Percentiles rank a stretch among this genome's conserved stretches.
These are phyloP conservation scores for Saccharomycopsis phalli DNA, from an alignment of 1,139 yeast species.

Conservation along the genomic window DNA sequence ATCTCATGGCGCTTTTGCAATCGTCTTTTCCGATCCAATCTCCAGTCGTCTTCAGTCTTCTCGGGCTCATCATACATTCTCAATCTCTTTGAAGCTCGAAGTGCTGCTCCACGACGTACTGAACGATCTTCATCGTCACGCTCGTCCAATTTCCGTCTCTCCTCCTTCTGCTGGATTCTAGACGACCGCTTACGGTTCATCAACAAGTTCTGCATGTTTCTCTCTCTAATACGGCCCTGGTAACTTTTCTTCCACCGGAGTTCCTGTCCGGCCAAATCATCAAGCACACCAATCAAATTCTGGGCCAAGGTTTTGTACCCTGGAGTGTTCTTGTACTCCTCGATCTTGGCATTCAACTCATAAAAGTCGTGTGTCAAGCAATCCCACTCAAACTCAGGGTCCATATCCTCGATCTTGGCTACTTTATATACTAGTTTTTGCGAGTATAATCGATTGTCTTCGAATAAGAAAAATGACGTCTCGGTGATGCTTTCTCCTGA, in stretches of 20 bases:
- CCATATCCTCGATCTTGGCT: conserved; percentile 23
- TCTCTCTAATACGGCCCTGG: conserved; percentile 38
- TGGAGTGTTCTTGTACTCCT: conserved; percentile 18
- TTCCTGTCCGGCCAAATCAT: conserved; percentile 27
- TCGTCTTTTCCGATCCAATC: conserved; percentile 5
- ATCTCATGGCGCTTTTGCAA: conserved; percentile 2
- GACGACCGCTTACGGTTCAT: conserved; percentile 43
- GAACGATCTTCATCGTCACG: conserved; percentile 24
- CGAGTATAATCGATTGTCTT: conserved; percentile 35
- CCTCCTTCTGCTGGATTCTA: conserved; percentile 42
- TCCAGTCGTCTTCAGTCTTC: conserved; percentile 8
- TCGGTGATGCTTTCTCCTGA: conserved; percentile 23
- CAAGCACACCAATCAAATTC: conserved; percentile 22
- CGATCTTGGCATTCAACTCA: conserved; percentile 24
- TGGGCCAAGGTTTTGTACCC: conserved; percentile 22
- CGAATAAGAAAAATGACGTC: conserved; percentile 28
- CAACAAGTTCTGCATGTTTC: conserved; percentile 38
- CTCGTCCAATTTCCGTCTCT: conserved; percentile 29
- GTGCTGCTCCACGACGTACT: conserved; percentile 22
- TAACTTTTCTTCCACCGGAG: conserved; percentile 36
- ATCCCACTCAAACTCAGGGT: conserved; percentile 32
- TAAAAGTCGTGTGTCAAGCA: conserved; percentile 30
- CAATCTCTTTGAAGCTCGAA: conserved; percentile 22
- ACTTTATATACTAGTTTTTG: conserved; percentile 28
- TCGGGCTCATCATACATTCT: conserved; percentile 25